phyloP scores from a whole-genome alignment of 1,139 yeast species.

The Debaryomyces nepalensis region DNA sequence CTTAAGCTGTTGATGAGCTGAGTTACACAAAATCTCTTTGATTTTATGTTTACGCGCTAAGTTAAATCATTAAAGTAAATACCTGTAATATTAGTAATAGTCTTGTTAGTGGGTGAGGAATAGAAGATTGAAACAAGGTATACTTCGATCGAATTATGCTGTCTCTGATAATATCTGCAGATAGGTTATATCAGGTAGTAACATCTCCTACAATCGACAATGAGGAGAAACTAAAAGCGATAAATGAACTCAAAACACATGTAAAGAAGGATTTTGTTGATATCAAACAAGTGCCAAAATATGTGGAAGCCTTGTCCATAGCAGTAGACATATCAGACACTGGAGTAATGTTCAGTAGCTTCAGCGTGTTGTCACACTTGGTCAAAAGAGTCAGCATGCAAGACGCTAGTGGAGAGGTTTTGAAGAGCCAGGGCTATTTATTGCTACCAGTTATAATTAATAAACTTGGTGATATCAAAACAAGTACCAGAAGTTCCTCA shows the following conservation, averaged over 20 bases:
- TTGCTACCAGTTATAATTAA: constrained; percentile 63
- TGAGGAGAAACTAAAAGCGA: constrained; percentile 39
- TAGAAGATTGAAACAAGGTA: not conserved
- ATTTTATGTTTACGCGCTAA: constrained; percentile 12
- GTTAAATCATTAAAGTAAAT: constrained; percentile 1
- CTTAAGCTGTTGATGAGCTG: not conserved
- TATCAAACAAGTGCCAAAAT: constrained; percentile 53
- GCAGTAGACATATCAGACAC: constrained; percentile 48
- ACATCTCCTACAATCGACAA: constrained; percentile 24
- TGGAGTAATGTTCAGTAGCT: constrained; percentile 53
- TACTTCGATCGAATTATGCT: not conserved
- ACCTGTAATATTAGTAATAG: constrained; percentile 2
- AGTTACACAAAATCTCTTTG: constrained; percentile 11
- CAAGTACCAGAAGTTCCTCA: constrained; percentile 51
- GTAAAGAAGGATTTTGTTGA: constrained; percentile 71
- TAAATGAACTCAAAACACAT: constrained; percentile 64
- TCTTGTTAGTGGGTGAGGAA: not conserved
- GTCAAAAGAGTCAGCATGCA: constrained; percentile 79
- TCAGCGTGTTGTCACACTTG: constrained; percentile 74
- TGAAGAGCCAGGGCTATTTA: constrained; percentile 52
- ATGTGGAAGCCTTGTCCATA: constrained; percentile 59
- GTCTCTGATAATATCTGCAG: constrained; percentile 23
- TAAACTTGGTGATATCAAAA: constrained; percentile 54
- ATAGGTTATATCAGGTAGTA: constrained; percentile 29
- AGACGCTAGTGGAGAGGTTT: constrained; percentile 50